Conservation (phyloP, 257 asterid genomes). For the Solanum neorickii region DNA sequence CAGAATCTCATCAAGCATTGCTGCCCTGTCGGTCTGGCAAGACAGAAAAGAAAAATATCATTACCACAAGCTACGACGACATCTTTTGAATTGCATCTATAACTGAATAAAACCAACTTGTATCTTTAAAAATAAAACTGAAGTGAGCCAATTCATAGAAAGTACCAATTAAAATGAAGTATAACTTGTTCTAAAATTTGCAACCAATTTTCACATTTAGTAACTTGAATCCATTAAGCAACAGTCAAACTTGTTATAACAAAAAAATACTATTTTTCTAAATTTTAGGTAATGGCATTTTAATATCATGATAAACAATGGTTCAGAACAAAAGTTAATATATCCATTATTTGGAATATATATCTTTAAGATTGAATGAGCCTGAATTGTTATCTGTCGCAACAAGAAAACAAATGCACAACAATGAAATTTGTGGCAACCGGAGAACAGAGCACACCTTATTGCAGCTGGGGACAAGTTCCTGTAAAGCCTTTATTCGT, state of each 20-base stretch:
- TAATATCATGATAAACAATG: neutral
- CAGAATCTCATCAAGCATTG: conserved; percentile 81
- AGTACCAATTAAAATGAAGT: neutral
- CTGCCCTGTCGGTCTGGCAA: conserved; percentile 74
- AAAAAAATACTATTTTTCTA: neutral
- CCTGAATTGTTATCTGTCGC: neutral
- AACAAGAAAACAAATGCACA: neutral
- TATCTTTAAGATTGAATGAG: neutral
- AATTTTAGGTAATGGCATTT: neutral
- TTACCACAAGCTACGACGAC: neutral
- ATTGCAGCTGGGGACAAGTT: conserved; percentile 78
- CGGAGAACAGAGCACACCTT: conserved; percentile 29
- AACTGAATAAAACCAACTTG: neutral
- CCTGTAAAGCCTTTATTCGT: conserved; percentile 77
- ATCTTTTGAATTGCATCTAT: neutral
- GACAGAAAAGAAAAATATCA: neutral
- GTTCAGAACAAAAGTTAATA: neutral
- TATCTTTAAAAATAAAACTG: neutral
- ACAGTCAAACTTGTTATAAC: neutral
- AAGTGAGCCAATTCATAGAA: neutral
- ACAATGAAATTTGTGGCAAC: neutral
- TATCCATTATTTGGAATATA: neutral
- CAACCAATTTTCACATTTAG: neutral
- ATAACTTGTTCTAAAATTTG: neutral
- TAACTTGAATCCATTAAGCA: neutral